Evolutionary conservation across 495 filamentous ascomycete species (phyloP), one percentile per base, ranked within the genome.

Genomic region (Thermothielavioides terrestris): DNA sequence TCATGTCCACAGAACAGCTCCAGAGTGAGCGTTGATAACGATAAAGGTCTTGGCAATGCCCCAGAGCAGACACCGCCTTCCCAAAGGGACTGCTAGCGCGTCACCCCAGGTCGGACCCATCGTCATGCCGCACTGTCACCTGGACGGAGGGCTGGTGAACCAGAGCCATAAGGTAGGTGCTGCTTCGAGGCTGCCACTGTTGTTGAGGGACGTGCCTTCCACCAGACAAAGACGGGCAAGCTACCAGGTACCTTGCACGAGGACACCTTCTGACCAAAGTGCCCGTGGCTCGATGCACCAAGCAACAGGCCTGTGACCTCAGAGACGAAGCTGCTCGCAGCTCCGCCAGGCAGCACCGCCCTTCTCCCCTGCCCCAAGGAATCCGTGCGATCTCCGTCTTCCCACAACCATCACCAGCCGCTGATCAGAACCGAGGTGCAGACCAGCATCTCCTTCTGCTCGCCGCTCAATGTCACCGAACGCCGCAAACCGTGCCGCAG

Each of bases 71-170:
- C 58, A 58, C 58, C 54, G 58, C 58, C 55, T 60, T 22, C 58
- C 52, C 7, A 23, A 49, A 42, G 0, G 5, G 34, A n/a, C 6
- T 6, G 31, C 17, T 47, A 45, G 52, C 38, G 21, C 11, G n/a
- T n/a, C n/a, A n/a, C n/a, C n/a, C n/a, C n/a, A n/a, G 50, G 46
- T 44, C 46, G 41, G 45, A 34, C 52, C 54, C 40, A 8, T 42
- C 52, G 53, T 61, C 55, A 58, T 56, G 54, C 55, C 47, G 55
- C 46, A 25, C 44, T 32, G 57, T 60, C 57, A 60, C 43, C 51
- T 57, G 57, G 50, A 53, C 50, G 36, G 26, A 30, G 11, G 30
- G 27, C n/a, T 6, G 18, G n/a, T n/a, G n/a, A n/a, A n/a, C n/a
- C n/a, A n/a, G n/a, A n/a, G n/a, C n/a, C n/a, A n/a, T n/a, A n/a